Evolutionary conservation across 2,329 filamentous ascomycete genomes (phyloP), one percentile per base, ranked within the genome.

Genomic region (Fonsecaea pedrosoi): DNA sequence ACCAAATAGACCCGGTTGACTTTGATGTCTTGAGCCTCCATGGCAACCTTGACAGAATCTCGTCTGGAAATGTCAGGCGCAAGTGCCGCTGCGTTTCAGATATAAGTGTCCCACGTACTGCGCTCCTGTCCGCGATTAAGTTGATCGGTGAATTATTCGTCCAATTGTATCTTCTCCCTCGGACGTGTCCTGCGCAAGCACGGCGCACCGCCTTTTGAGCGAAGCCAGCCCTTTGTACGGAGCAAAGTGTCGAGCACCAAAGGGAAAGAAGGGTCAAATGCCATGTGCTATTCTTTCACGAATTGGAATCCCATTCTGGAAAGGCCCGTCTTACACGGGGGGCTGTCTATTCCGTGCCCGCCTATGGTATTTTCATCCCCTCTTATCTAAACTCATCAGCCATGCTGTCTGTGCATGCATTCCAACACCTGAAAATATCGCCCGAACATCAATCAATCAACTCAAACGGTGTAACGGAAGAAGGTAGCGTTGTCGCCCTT

Each of bases 11-110:
- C 93, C 75, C 91, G 92, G 81, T 97, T 81, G 25, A 98, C 79
- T 57, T 87, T 85, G 77, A 98, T 96, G 70, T 91, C 81, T 75
- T 94, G 83, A 0, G 85, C 76, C 73, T 90, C 90, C 0, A 89
- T 96, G 0, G 90, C 88, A 0, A 97, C 82, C 78, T 97, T 97
- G 74, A 97, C 92, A 0, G 91, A 94, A 80, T 97, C 97, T 0
- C 94, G 94, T 0, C 94, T 94, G 0, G 93, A 85, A 9, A 97
- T 89, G 64, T 91, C 94, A 0, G 94, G 94, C 0, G 92, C 90
- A 0, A 97, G 85, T 0, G 92, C 94, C 4, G 0, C 90, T 92
- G 0, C 97, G 85, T 76, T 97, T 87, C 6, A 97, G 82, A 76
- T 91, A 93, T 0, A 97, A 84, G 48, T 89, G 82, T 79, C 98